Evolutionary conservation across 1,284 basidiomycete species (phyloP).

Genomic region (Puccinia coronata): DNA sequence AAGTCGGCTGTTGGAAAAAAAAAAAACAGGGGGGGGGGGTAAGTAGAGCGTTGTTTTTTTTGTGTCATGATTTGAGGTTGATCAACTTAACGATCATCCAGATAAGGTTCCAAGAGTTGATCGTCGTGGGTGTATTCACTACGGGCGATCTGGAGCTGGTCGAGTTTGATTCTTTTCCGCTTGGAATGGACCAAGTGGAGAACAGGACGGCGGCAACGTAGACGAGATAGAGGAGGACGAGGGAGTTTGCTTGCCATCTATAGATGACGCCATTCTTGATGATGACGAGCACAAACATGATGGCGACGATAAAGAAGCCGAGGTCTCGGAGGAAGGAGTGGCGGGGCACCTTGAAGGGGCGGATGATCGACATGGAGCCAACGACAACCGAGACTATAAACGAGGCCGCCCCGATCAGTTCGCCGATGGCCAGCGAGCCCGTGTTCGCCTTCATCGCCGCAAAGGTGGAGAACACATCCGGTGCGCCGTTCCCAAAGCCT

Average conservation of each 20-base stretch:
- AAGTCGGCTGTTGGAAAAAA: slow-evolving; percentile 38
- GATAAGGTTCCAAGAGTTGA: slow-evolving; percentile 39
- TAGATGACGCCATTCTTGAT: slow-evolving; percentile 76
- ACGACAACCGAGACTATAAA: slow-evolving; percentile 93
- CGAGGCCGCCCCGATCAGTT: slow-evolving; percentile 88
- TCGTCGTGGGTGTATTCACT: slow-evolving; percentile 49
- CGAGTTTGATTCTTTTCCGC: slow-evolving; percentile 63
- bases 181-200: slow-evolving; percentile 72
- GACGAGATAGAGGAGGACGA: slow-evolving; percentile 74
- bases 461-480: slow-evolving; percentile 77
- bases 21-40: background rate
- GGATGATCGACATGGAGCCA: slow-evolving; percentile 92
- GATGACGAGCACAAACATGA: slow-evolving; percentile 72
- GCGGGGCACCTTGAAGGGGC: slow-evolving; percentile 80
- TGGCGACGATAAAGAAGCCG: slow-evolving; percentile 83
- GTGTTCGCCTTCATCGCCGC: slow-evolving; percentile 83
- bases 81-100: slow-evolving; percentile 43
- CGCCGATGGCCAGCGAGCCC: slow-evolving; percentile 87
- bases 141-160: slow-evolving; percentile 27
- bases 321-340: slow-evolving; percentile 87
- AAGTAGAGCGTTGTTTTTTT: background rate
- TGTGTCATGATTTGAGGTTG: background rate
- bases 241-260: slow-evolving; percentile 71
- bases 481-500: slow-evolving; percentile 75
- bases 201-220: slow-evolving; percentile 79